Conservation (phyloP, 2,329 filamentous ascomycete genomes). For the Dactylonectria macrodidyma region DNA sequence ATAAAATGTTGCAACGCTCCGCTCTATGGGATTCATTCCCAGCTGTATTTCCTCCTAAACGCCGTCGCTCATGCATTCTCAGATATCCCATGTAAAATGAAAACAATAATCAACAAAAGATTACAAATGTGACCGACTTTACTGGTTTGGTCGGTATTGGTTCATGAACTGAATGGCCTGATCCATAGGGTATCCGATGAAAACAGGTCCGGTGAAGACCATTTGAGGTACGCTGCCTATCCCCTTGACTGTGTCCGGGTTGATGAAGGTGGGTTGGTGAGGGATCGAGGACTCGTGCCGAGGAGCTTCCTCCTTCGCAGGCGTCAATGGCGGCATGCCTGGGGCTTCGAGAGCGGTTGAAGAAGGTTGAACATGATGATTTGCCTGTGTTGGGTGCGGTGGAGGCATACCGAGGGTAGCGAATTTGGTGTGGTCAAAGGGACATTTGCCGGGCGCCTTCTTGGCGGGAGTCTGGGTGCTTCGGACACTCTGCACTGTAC, state of each 20-base stretch:
- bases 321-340: slow-evolving; percentile 36
- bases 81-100: slow-evolving; percentile 28
- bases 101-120: slow-evolving; percentile 24
- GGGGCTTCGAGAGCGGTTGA: slow-evolving; percentile 28
- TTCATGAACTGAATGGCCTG: slow-evolving; percentile 85
- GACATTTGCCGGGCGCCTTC: slow-evolving; percentile 65
- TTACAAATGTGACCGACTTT: slow-evolving; percentile 28
- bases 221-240: slow-evolving; percentile 71
- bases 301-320: slow-evolving; percentile 40
- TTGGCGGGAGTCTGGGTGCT: slow-evolving; percentile 45
- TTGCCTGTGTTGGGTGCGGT: slow-evolving; percentile 35
- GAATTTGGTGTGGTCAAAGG: slow-evolving; percentile 69
- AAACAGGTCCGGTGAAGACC: slow-evolving; percentile 93
- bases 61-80: slow-evolving; percentile 50
- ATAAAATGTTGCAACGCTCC: slow-evolving; percentile 36
- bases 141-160: slow-evolving; percentile 60
- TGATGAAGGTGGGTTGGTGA: slow-evolving; percentile 68
- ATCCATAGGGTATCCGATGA: slow-evolving; percentile 90
- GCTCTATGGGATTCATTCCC: slow-evolving; percentile 10
- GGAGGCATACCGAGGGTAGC: slow-evolving; percentile 50
- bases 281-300: slow-evolving; percentile 36
- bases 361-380: slow-evolving; percentile 30
- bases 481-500: slow-evolving; percentile 48
- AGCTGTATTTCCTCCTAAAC: slow-evolving; percentile 40
- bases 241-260: slow-evolving; percentile 56